A percentile compares a stretch with the other conserved stretches of the same genome.
These are phyloP conservation scores for Emergomyces orientalis DNA, from an alignment of 2,329 filamentous ascomycete species.

Conservation along the genomic window DNA sequence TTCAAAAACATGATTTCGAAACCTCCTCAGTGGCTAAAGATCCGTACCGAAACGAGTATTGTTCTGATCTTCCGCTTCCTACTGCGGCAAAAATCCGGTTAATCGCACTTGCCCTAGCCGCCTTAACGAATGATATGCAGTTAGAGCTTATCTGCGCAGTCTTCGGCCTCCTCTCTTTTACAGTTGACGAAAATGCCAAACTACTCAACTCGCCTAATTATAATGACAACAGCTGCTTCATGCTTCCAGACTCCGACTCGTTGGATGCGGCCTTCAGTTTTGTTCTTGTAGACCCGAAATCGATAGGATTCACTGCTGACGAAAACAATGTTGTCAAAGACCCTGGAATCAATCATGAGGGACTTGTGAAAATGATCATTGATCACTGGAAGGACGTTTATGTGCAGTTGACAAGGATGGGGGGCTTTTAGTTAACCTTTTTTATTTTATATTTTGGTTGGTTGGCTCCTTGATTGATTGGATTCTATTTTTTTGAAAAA, in stretches of 20 bases:
- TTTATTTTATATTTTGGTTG: neutral
- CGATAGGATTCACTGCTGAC: constrained; percentile 10
- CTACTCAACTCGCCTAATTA: constrained; percentile 13
- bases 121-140: constrained; percentile 31
- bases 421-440: constrained; percentile 11
- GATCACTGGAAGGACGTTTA: constrained; percentile 29
- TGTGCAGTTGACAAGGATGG: constrained; percentile 26
- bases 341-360: constrained; percentile 22
- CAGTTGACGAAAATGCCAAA: constrained; percentile 24
- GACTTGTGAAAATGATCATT: constrained; percentile 28
- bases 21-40: constrained; percentile 13
- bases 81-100: constrained; percentile 23
- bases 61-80: constrained; percentile 17
- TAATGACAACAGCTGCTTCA: constrained; percentile 18
- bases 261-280: constrained; percentile 28
- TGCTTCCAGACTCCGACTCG: constrained; percentile 21
- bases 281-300: constrained; percentile 19
- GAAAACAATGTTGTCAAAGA: constrained; percentile 14
- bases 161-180: constrained; percentile 29
- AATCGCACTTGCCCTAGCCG: constrained; percentile 31
- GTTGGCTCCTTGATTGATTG: neutral
- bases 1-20: constrained; percentile 21
- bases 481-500: neutral
- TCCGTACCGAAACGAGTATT: constrained; percentile 17
- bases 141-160: constrained; percentile 34